Base-by-base conservation (phyloP, 495 filamentous ascomycete species). In the Penicillium coprophilum region DNA sequence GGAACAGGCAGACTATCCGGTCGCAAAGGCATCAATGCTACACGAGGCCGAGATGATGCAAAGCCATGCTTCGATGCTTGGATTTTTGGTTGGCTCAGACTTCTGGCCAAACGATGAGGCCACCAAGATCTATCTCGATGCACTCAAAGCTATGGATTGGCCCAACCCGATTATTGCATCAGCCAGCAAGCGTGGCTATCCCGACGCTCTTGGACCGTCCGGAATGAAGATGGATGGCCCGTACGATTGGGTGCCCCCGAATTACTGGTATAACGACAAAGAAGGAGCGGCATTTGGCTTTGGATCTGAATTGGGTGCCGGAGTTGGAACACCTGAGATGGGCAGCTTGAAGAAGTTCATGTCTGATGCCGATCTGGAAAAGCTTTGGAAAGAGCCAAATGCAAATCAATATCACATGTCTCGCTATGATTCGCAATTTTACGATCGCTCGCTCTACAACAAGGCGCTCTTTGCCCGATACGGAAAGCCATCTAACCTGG, bases 191-290 rank as follows among this genome's bases (percentile, higher is more conserved):
- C 72, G 77, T 10, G 83, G 83, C 0, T 83, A 71, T 50, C 80
- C 84, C 0, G 40, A 74, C 8, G 58, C 70, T 13, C 72, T 85
- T 0, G 81, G 79, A 0, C 78, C 81, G 0, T 80, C 80, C 0
- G 84, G 85, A 1, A 77, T 88, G 76, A 86, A 85, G 58, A 87
- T 87, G 85, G 79, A 81, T 1, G 85, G 85, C 0, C 85, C 85
- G 0, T 88, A 88, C 59, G 85, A 87, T 67, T 87, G 82, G 81
- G 81, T 85, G 0, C 81, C 85, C 5, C 85, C 85, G 0, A 82
- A 79, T 38, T 87, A 88, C 64, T 87, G 83, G 83, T 84, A 79
- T 48, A 74, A 76, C 15, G 69, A 72, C 20, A 57, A 71, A 27
- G 62, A 76, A 0, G 85, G 85, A 0, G 82, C 80, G 0, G 85